Evolutionary conservation across 1,139 yeast species (phyloP), one percentile per base, ranked within the genome.

Genomic region (Lipomyces yarrowii): DNA sequence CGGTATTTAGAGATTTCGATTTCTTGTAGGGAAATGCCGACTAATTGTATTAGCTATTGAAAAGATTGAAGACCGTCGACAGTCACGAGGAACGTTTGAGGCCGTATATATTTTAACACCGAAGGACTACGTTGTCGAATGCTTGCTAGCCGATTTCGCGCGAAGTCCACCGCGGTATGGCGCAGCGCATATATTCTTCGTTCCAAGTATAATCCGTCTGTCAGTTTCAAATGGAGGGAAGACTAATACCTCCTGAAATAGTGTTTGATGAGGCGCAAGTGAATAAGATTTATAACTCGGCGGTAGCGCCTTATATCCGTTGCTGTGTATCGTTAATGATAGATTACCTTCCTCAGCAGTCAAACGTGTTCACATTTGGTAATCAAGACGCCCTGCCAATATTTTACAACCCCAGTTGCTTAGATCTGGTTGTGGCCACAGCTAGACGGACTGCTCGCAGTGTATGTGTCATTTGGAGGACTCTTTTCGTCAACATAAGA

Each of bases 391-490:
- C 96, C 1, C 81, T 91, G 77, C 93, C 93, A 57, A 81, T 87
- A 51, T 90, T 89, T 74, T 92, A 87, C 77, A 91, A 90, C 74
- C 81, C 80, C 54, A 81, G 84, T 64, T 91, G 96, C 74, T 77
- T 80, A 46, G 88, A 87, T 64, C 78, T 88, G 64, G 87, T 90
- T 46, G 80, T 83, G 46, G 80, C 82, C 33, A 89, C 88, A 66
- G 81, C 91, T 32, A 79, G 82, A 39, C 78, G 79, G 64, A 86
- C 90, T 0, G 92, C 96, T 42, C 48, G 48, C 48, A 42, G 48
- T 42, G 48, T 42, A 18, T n/a, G 48, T 42, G 7, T 18, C 8
- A 18, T 42, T 10, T 52, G 61, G 33, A 77, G 80, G n/a, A n/a
- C n/a, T n/a, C n/a, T n/a, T n/a, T n/a, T n/a, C n/a, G n/a, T n/a